These are phyloP conservation scores for Phytophthora pistaciae DNA, from an alignment of 352 stramenopile species.

Conservation along the genomic window DNA sequence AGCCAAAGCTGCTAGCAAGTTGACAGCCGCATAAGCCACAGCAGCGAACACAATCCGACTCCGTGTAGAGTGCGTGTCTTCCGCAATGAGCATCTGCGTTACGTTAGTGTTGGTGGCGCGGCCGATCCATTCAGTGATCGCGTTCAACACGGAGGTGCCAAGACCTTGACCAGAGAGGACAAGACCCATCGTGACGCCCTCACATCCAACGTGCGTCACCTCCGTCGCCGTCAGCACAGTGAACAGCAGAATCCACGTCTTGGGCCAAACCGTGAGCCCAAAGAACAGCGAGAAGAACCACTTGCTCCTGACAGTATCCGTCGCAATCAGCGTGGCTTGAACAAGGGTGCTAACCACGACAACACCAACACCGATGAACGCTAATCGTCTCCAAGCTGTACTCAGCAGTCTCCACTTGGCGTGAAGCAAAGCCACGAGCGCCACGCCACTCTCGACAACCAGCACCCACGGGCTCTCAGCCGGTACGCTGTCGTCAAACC, in stretches of 20 bases:
- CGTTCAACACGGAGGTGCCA: conserved; percentile 35
- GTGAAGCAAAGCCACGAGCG: conserved; percentile 45
- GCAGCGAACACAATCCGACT: conserved; percentile 30
- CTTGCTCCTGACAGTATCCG: conserved; percentile 40
- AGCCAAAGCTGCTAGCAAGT: conserved; percentile 30
- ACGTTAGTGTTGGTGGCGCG: conserved; percentile 29
- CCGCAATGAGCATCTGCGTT: conserved; percentile 28
- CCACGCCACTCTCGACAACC: conserved; percentile 35
- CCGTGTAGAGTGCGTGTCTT: conserved; percentile 37
- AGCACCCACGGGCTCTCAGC: conserved; percentile 28
- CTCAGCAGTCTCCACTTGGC: conserved; percentile 53
- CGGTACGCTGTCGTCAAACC: background rate
- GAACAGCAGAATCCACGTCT: conserved; percentile 52
- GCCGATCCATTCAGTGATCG: conserved; percentile 37
- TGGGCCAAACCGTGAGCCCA: conserved; percentile 43
- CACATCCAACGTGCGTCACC: conserved; percentile 56
- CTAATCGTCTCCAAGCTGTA: conserved; percentile 50
- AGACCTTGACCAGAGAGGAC: conserved; percentile 60
- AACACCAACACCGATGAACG: conserved; percentile 32
- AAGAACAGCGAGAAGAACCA: conserved; percentile 55
- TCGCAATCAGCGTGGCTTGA: conserved; percentile 47
- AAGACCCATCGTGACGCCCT: conserved; percentile 63
- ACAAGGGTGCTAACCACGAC: conserved; percentile 38
- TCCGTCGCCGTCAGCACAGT: conserved; percentile 56
- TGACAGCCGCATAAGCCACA: conserved; percentile 34